Evolutionary conservation across 148 eudicot species (phyloP).

Genomic region (Diospyros lotus): DNA sequence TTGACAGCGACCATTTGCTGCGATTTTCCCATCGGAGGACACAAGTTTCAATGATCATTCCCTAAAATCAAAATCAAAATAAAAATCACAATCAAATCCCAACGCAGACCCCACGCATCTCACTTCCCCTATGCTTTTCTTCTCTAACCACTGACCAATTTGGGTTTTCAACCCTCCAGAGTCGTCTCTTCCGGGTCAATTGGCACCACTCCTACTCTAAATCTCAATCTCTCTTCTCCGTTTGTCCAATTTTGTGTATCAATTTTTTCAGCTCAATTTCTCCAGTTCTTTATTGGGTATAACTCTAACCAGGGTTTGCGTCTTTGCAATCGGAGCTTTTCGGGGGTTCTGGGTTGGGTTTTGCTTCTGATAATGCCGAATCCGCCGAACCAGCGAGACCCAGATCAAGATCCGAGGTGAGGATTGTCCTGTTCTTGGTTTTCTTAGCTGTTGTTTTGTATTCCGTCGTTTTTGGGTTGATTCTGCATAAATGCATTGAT

Average conservation of each 20-base stretch:
- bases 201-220: not conserved
- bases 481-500: not conserved
- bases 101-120: too few species aligned
- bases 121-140: too few species aligned
- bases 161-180: conserved; percentile 5
- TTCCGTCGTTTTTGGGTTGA: not conserved
- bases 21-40: too few species aligned
- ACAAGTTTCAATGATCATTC: too few species aligned
- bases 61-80: too few species aligned
- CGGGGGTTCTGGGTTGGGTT: conserved; percentile 7
- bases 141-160: not conserved
- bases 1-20: too few species aligned
- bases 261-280: not conserved
- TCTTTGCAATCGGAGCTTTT: not conserved
- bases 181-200: not conserved
- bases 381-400: conserved; percentile 2
- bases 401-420: conserved; percentile 20
- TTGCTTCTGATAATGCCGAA: conserved; percentile 9
- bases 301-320: not conserved
- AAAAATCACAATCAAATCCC: too few species aligned
- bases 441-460: not conserved
- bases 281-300: not conserved
- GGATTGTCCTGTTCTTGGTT: not conserved
- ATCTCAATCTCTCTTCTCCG: not conserved
- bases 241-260: not conserved